Percentiles rank a stretch among this genome's conserved stretches.
These are phyloP conservation scores for Neonectria coccinea DNA, from an alignment of 2,329 filamentous ascomycete genomes.

Conservation along the genomic window DNA sequence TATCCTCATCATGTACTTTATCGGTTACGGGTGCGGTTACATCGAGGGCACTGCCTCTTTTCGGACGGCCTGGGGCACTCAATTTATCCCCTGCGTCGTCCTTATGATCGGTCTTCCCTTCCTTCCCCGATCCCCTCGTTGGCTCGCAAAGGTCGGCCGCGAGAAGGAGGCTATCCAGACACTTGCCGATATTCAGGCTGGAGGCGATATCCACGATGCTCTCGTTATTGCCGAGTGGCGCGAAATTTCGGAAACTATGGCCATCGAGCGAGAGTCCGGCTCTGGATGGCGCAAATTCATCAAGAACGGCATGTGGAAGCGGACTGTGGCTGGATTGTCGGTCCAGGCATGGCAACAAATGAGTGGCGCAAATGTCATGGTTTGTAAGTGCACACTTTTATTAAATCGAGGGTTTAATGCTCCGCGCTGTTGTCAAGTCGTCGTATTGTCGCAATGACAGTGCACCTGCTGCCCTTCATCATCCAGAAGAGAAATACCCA, in stretches of 20 bases:
- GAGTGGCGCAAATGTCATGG: slow-evolving; percentile 61
- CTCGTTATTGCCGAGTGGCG: slow-evolving; percentile 66
- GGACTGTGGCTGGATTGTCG: slow-evolving; percentile 25
- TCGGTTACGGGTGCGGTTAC: slow-evolving; percentile 70
- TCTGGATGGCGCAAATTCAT: slow-evolving; percentile 24
- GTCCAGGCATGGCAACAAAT: slow-evolving; percentile 62
- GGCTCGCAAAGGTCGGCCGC: slow-evolving; percentile 70
- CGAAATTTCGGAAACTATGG: slow-evolving; percentile 55
- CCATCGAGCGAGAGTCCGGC: slow-evolving; percentile 21
- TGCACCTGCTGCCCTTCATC: no score
- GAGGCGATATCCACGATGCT: slow-evolving; percentile 63
- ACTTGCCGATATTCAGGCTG: slow-evolving; percentile 66
- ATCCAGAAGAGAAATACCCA: not conserved
- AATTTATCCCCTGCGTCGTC: slow-evolving; percentile 69
- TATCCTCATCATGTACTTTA: slow-evolving; percentile 75
- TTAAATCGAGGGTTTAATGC: no score
- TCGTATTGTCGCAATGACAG: no score
- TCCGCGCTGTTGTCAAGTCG: no score
- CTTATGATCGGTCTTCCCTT: slow-evolving; percentile 68
- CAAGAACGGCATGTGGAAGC: slow-evolving; percentile 33
- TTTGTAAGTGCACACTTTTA: slow-evolving; percentile 45
- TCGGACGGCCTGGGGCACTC: slow-evolving; percentile 72
- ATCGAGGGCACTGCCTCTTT: slow-evolving; percentile 68
- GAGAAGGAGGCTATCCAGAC: slow-evolving; percentile 63
- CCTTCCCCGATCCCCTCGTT: slow-evolving; percentile 70